Base-by-base conservation (phyloP, 306 rosid species). In the Cicer yamashitae region DNA sequence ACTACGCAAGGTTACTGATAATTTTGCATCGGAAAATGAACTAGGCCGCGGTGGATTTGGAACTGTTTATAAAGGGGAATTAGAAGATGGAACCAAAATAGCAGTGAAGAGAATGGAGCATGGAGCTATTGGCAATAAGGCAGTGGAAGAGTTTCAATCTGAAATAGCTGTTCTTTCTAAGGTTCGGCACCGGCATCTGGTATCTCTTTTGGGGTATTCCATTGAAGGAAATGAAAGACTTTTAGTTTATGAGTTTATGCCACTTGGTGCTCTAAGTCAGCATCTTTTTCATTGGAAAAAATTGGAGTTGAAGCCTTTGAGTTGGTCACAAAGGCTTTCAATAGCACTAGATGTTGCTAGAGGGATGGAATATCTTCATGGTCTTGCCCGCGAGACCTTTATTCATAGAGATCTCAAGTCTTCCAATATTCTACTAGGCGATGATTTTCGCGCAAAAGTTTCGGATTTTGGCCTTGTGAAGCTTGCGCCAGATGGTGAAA, bases 71-170 rank as follows among this genome's bases (percentile, higher is more conserved):
- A 90, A 81, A 77, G 97, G 97, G 5, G 93, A 92, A 75, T 83
- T 92, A 14, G 96, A 86, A 58, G 92, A 87, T 17, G 94, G 96
- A 57, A 86, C 98, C 41, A 80, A 71, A 61, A 70, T 88, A 37
- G 98, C 98, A 18, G 96, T 92, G 37, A 92, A 92, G 86, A 88
- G 98, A 83, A 92, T 90, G 98, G 98, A 92, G 80, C 79, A 80
- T 11, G 92, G 89, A 17, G 78, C 10, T 11, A 79, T 84, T 11
- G 71, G 85, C 56, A 86, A 50, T 59, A 92, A 92, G 82, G 98
- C 89, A 3, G n/a, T 86, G 69, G 94, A 90, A 6, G 96, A 90
- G 83, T 92, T 92, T 71, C 87, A 88, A 66, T 79, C 96, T 18
- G 98, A 92, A 79, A 89, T 92, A 5, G 88, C 79, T 53, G 98